Evolutionary conservation across 345 rosid genomes (phyloP).

Genomic region (Ceriops tagal): DNA sequence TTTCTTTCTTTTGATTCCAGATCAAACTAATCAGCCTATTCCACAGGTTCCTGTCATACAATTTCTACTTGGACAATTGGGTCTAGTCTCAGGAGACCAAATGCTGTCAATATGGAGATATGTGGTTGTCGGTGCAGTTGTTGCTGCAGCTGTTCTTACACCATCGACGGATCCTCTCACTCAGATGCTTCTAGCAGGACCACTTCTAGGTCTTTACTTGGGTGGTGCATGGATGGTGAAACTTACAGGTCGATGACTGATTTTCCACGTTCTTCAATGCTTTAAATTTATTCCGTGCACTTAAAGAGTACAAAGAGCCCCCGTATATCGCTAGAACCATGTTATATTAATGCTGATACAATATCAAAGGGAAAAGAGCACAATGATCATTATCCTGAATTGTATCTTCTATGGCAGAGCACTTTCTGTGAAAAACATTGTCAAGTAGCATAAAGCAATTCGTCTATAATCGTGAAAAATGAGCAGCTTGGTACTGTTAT

Average conservation of each 20-base stretch:
- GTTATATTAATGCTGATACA: constrained; percentile 11
- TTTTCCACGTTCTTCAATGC: neutral
- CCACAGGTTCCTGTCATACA: constrained; percentile 95
- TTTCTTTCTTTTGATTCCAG: neutral
- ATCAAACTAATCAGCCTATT: neutral
- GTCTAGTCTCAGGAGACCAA: constrained; percentile 80
- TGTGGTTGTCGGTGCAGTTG: constrained; percentile 88
- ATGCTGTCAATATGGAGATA: constrained; percentile 98
- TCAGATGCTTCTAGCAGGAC: constrained; percentile 82
- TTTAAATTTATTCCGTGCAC: neutral
- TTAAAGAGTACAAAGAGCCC: neutral
- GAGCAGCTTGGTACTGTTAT: too few species aligned
- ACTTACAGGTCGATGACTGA: constrained; percentile 64
- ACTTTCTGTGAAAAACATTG: too few species aligned
- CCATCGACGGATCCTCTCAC: constrained; percentile 99
- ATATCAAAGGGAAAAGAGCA: neutral
- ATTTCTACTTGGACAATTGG: constrained; percentile 84
- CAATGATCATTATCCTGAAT: too few species aligned
- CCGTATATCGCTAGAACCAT: constrained; percentile 3
- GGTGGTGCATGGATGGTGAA: constrained; percentile 96
- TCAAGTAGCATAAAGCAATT: too few species aligned
- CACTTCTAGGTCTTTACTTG: constrained; percentile 85
- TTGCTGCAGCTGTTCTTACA: constrained; percentile 89
- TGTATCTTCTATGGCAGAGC: too few species aligned
- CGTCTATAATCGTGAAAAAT: too few species aligned